phyloP scores from a whole-genome alignment of 1,284 basidiomycete species.

The Ceratobasidium sp. region DNA sequence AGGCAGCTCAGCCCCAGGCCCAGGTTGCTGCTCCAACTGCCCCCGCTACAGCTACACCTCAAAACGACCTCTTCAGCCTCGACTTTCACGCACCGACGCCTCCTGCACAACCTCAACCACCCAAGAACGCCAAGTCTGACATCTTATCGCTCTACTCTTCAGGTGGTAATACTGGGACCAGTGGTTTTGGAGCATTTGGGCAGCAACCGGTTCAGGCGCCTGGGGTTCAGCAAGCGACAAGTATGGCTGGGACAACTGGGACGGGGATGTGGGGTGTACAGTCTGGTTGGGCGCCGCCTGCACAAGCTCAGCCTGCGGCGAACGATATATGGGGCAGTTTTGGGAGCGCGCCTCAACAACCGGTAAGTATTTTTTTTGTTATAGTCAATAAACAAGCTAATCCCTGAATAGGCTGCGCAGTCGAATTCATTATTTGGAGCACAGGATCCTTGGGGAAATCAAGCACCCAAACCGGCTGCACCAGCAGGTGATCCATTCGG shows the following conservation, averaged over 20 bases:
- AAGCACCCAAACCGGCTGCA: constrained; percentile 20
- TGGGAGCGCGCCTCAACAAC: constrained; percentile 38
- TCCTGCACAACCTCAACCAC: constrained; percentile 60
- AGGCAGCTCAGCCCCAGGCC: constrained; percentile 44
- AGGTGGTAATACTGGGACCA: constrained; percentile 55
- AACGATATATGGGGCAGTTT: constrained; percentile 42
- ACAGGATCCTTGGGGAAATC: constrained; percentile 23
- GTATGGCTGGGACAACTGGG: constrained; percentile 72
- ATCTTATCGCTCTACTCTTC: constrained; percentile 88
- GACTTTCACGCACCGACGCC: constrained; percentile 78
- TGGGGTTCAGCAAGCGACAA: constrained; percentile 59
- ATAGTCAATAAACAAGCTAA: background rate
- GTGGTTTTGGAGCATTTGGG: constrained; percentile 22
- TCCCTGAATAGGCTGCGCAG: constrained; percentile 5
- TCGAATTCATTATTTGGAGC: constrained; percentile 16
- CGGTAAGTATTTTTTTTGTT: constrained; percentile 1
- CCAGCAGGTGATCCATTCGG: constrained; percentile 36
- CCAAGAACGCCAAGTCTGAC: constrained; percentile 76
- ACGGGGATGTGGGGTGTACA: constrained; percentile 73
- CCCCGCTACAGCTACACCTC: constrained; percentile 54
- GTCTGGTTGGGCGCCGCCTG: constrained; percentile 68
- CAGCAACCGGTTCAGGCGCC: constrained; percentile 51
- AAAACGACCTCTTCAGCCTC: constrained; percentile 84
- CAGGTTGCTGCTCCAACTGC: constrained; percentile 47
- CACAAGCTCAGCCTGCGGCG: constrained; percentile 15